Base-by-base conservation (phyloP, 768 basidiomycete species). In the Tulasnella sp. region DNA sequence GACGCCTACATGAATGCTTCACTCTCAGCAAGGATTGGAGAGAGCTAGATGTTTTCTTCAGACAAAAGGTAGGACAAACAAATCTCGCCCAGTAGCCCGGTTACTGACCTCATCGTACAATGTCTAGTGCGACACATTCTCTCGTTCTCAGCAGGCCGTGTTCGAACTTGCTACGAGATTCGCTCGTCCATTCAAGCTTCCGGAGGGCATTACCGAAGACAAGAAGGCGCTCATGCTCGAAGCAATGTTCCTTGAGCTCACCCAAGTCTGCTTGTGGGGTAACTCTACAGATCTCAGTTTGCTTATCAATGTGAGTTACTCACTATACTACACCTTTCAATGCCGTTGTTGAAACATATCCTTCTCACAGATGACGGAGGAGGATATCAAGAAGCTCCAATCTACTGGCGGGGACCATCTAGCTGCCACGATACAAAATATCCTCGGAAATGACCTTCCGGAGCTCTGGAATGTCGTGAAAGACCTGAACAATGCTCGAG, bases 181-280 rank as follows among this genome's bases (percentile, higher is more conserved):
- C 60, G 87, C 82, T 1, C 79, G 89, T 51, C 87, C 89, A 1
- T 87, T 81, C 69, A 75, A 74, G 55, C 73, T 78, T 31, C 65
- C 74, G 20, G 72, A 75, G 6, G 68, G 71, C 13, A 42, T 63
- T 8, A 32, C 19, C 27, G 58, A 55, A 2, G 63, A 60, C 12
- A 77, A 77, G 55, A 78, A 72, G 55, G 57, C 63, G 56, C 66
- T 76, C 22, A 88, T 88, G 37, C 59, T 62, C 57, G 77, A 81
- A 19, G 34, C 74, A 45, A 83, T 92, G 79, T 96, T 96, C 71
- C 69, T 83, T 40, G 92, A 96, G 64, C 67, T 96, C 43, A 91
- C 90, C 3, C 92, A 95, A 74, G 89, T 95, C 46, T 93, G 90
- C 62, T 73, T 93, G 10, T 95, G 91, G 91, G 92, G 92, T 13